Conservation (phyloP, 2,329 filamentous ascomycete species). For the Penicillium sp. region DNA sequence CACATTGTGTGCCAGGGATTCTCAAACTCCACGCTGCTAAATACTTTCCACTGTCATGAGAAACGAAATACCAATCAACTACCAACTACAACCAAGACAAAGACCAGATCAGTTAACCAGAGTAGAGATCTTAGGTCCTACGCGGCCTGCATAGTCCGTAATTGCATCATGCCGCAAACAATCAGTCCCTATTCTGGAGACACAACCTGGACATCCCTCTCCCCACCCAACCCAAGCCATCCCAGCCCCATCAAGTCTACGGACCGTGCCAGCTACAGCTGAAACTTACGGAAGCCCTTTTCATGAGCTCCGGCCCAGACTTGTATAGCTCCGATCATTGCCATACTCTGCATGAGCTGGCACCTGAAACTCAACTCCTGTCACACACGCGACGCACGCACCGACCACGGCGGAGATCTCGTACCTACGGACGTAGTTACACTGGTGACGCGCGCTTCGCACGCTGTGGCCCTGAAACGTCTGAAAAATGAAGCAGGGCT, state of each 20-base stretch:
- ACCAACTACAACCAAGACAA: too few relatives aligned
- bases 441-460: too few relatives aligned
- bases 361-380: background rate
- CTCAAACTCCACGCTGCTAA: conserved; percentile 3
- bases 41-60: conserved; percentile 1
- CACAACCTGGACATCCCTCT: background rate
- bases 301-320: too few relatives aligned
- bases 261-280: background rate
- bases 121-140: background rate
- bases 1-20: conserved; percentile 1
- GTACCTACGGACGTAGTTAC: too few relatives aligned
- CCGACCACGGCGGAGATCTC: too few relatives aligned
- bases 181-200: conserved; percentile 5
- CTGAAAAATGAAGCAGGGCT: too few relatives aligned
- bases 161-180: conserved; percentile 11
- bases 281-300: background rate
- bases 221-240: background rate
- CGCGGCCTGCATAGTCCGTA: background rate
- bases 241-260: background rate
- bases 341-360: background rate
- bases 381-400: background rate
- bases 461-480: too few relatives aligned
- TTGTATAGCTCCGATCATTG: background rate
- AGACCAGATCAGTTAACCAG: too few relatives aligned
- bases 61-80: conserved; percentile 4